phyloP scores from a whole-genome alignment of 1,139 yeast genomes.

The Pichia sp. region DNA sequence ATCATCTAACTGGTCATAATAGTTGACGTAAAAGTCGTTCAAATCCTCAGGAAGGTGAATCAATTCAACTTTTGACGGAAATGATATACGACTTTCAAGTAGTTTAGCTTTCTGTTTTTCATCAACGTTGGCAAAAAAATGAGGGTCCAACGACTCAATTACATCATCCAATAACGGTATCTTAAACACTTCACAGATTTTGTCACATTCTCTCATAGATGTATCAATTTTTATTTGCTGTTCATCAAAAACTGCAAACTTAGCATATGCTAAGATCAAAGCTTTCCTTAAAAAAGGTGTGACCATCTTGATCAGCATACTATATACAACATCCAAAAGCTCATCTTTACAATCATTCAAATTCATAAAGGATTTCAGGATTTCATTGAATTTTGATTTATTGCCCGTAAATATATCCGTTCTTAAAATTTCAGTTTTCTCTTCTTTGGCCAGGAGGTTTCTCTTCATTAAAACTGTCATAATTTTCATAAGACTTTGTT shows the following conservation, averaged over 20 bases:
- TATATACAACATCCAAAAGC: constrained; percentile 34
- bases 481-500: constrained; percentile 23
- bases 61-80: constrained; percentile 42
- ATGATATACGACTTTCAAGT: constrained; percentile 35
- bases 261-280: constrained; percentile 51
- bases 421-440: constrained; percentile 1
- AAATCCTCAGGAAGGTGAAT: constrained; percentile 42
- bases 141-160: constrained; percentile 12
- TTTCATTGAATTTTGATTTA: constrained; percentile 1
- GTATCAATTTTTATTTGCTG: constrained; percentile 24
- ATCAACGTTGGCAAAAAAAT: constrained; percentile 10
- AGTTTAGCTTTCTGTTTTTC: constrained; percentile 8
- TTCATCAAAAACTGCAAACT: constrained; percentile 49
- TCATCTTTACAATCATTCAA: constrained; percentile 1
- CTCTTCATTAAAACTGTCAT: constrained; percentile 16
- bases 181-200: constrained; percentile 46
- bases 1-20: constrained; percentile 41
- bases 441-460: background rate
- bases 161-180: constrained; percentile 37
- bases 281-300: constrained; percentile 66
- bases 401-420: constrained; percentile 9
- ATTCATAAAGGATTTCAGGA: constrained; percentile 7
- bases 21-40: constrained; percentile 61
- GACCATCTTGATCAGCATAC: constrained; percentile 48
- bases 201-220: constrained; percentile 40